Conservation (phyloP, 306 rosid species). For the Rubus idaeus region DNA sequence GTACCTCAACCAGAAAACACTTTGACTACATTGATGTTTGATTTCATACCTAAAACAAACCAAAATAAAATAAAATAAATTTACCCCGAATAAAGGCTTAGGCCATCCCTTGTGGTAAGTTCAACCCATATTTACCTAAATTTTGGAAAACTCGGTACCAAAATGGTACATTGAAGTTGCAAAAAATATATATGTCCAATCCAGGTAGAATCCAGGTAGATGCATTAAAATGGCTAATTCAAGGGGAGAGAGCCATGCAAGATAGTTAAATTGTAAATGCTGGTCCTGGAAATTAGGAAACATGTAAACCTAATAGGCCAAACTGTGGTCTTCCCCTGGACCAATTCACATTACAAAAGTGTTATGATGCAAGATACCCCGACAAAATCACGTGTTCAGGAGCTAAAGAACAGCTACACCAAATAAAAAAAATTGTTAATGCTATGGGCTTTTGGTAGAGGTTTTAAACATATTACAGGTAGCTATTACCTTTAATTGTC, state of each 20-base stretch:
- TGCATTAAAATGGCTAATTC: not conserved
- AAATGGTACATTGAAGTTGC: not conserved
- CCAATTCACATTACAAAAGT: not conserved
- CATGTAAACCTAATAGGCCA: not conserved
- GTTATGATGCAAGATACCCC: not conserved
- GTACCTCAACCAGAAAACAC: not conserved
- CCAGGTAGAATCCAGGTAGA: not conserved
- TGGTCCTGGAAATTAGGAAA: not conserved
- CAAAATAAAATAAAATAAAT: not conserved
- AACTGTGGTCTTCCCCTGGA: not conserved
- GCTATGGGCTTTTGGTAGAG: not conserved
- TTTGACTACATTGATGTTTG: not conserved
- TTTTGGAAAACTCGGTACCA: not conserved
- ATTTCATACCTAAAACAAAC: not conserved
- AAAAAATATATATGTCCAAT: not conserved
- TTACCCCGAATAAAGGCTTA: not conserved
- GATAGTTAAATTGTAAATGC: not conserved
- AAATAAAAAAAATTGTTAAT: not conserved
- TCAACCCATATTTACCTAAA: not conserved
- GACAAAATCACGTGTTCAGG: not conserved
- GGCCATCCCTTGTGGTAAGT: not conserved
- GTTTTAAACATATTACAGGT: not conserved
- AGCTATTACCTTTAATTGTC: not conserved
- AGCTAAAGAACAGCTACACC: not conserved
- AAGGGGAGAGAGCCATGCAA: slow-evolving; percentile 2